phyloP scores from a whole-genome alignment of 2,329 filamentous ascomycete species.

The Berkeleyomyces rouxiae region DNA sequence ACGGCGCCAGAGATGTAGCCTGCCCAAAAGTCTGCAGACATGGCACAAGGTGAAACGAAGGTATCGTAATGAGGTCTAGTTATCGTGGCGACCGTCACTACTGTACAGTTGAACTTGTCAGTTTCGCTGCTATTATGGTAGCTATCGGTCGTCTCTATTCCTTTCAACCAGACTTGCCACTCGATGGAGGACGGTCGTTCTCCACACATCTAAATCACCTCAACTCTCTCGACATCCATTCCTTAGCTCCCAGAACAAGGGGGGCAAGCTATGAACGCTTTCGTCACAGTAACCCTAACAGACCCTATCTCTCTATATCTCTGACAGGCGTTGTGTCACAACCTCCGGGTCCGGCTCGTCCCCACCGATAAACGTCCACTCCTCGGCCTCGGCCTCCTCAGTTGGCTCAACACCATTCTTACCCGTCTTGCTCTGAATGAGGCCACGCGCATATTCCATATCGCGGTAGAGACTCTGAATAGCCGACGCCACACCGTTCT shows the following conservation, averaged over 20 bases:
- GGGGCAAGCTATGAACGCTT: no score
- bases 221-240: no score
- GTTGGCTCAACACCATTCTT: slow-evolving; percentile 31
- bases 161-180: no score
- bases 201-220: no score
- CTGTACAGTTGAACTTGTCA: no score
- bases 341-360: slow-evolving; percentile 31
- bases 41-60: background rate
- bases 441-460: slow-evolving; percentile 73
- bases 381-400: slow-evolving; percentile 54
- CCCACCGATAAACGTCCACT: slow-evolving; percentile 75
- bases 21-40: slow-evolving; percentile 88
- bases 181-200: no score
- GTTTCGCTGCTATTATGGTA: no score
- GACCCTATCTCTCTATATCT: slow-evolving; percentile 10
- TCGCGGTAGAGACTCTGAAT: slow-evolving; percentile 91
- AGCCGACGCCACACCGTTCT: slow-evolving; percentile 76
- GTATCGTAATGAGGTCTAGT: slow-evolving; percentile 20
- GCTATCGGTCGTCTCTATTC: no score
- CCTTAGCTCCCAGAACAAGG: no score
- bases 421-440: slow-evolving; percentile 48
- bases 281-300: background rate
- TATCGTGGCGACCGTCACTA: no score
- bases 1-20: slow-evolving; percentile 76
- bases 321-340: slow-evolving; percentile 24